Conservation (phyloP, 805 yeast species). For the Jamesozyma lodderae region DNA sequence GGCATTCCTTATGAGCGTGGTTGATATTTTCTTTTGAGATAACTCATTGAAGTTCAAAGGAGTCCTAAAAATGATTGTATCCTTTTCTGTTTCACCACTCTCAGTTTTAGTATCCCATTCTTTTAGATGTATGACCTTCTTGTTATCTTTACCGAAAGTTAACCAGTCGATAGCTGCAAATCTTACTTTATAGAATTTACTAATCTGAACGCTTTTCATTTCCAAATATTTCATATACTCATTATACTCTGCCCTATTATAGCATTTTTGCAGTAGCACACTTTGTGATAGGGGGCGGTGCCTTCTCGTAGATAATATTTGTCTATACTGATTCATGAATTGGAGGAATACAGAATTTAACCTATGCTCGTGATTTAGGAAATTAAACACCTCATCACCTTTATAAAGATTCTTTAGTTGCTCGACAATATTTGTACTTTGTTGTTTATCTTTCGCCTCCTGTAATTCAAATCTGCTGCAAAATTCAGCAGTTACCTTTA, state of each 20-base stretch:
- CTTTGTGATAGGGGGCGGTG: neutral
- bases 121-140: neutral
- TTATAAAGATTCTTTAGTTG: constrained; percentile 32
- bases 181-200: constrained; percentile 36
- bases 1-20: neutral
- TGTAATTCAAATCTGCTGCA: constrained; percentile 35
- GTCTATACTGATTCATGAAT: constrained; percentile 49
- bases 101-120: neutral
- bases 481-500: constrained; percentile 64
- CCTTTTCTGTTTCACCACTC: neutral
- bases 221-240: constrained; percentile 31
- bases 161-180: constrained; percentile 85
- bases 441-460: neutral
- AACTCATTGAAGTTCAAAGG: constrained; percentile 3
- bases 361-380: constrained; percentile 52
- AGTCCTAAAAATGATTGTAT: neutral
- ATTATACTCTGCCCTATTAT: constrained; percentile 47
- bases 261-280: constrained; percentile 27
- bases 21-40: constrained; percentile 1
- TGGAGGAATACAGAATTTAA: constrained; percentile 42
- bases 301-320: constrained; percentile 11
- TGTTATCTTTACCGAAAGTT: constrained; percentile 39
- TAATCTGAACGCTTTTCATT: constrained; percentile 29
- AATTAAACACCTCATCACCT: constrained; percentile 54
- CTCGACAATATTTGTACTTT: constrained; percentile 31